Percentiles rank a stretch among this genome's conserved stretches.
phyloP scores from a whole-genome alignment of 352 stramenopile genomes.

The Pythium utonaiense region DNA sequence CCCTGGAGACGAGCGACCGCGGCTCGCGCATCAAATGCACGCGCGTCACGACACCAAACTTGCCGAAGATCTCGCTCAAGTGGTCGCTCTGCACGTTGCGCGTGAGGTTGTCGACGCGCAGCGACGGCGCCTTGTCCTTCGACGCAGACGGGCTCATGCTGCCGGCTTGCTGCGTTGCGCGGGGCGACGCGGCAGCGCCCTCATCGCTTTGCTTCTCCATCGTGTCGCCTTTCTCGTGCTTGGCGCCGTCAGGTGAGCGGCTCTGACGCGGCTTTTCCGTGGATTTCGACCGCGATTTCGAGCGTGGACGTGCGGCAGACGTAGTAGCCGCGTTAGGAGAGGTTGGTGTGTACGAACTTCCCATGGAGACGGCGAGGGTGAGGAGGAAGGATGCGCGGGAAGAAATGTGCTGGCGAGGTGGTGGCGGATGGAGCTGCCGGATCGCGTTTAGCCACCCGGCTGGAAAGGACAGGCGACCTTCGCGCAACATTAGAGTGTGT shows the following conservation, averaged over 20 bases:
- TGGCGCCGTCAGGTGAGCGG: neutral
- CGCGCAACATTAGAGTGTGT: neutral
- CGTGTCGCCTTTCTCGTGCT: no score
- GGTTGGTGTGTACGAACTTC: neutral
- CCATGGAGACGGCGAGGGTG: neutral
- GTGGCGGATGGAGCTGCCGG: neutral
- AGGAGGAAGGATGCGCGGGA: neutral
- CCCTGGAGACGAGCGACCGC: slow-evolving; percentile 28
- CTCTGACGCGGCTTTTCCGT: neutral
- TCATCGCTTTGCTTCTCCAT: no score
- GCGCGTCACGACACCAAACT: slow-evolving; percentile 64
- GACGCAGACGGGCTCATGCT: slow-evolving; percentile 14
- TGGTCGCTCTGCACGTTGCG: slow-evolving; percentile 83
- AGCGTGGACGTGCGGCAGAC: neutral
- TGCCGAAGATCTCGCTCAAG: slow-evolving; percentile 83
- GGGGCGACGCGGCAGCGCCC: neutral
- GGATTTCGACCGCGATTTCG: slow-evolving; percentile 14
- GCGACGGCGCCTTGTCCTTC: slow-evolving; percentile 17
- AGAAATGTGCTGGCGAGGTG: neutral
- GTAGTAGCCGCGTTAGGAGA: neutral
- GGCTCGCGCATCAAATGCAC: slow-evolving; percentile 45
- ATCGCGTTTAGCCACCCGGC: neutral
- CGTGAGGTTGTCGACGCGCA: slow-evolving; percentile 82
- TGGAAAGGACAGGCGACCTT: neutral
- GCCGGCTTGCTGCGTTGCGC: neutral